Conservation (phyloP, 495 filamentous ascomycete species). For the Pseudotulostoma volvatum region DNA sequence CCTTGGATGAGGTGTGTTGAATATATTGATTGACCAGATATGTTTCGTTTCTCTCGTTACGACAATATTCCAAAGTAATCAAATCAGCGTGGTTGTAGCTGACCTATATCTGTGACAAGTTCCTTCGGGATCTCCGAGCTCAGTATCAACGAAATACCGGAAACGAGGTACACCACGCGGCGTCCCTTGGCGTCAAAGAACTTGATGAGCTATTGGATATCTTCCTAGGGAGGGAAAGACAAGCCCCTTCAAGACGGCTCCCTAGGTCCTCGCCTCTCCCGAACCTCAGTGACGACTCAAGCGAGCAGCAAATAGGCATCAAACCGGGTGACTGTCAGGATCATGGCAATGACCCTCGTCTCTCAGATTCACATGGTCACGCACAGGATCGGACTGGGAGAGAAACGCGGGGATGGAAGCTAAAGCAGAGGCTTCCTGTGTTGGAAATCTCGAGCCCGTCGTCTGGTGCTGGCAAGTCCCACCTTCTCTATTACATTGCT, state of each 20-base stretch:
- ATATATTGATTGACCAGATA: slow-evolving; percentile 5
- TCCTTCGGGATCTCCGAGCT: slow-evolving; percentile 31
- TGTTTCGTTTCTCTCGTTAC: no score
- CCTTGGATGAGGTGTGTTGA: slow-evolving; percentile 46
- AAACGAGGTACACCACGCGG: no score
- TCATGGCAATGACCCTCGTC: neutral
- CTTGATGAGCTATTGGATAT: slow-evolving; percentile 34
- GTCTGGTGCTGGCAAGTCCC: slow-evolving; percentile 43
- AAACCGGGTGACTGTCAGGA: neutral
- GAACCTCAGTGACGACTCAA: no score
- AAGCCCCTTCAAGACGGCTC: neutral
- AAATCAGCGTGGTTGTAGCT: slow-evolving; percentile 1
- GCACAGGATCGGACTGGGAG: neutral
- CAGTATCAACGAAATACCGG: slow-evolving; percentile 6
- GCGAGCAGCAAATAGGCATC: neutral
- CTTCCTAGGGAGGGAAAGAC: slow-evolving; percentile 23
- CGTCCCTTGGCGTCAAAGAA: slow-evolving; percentile 24
- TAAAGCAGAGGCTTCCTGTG: slow-evolving; percentile 24
- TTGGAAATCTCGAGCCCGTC: slow-evolving; percentile 41
- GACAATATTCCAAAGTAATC: no score
- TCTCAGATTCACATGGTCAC: neutral
- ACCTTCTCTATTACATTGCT: slow-evolving; percentile 53
- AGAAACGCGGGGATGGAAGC: neutral
- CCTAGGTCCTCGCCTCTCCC: no score
- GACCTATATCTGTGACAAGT: slow-evolving; percentile 15